Evolutionary conservation across 2,329 filamentous ascomycete genomes (phyloP), one percentile per base, ranked within the genome.

Genomic region (Magnaporthiopsis rhizophila): DNA sequence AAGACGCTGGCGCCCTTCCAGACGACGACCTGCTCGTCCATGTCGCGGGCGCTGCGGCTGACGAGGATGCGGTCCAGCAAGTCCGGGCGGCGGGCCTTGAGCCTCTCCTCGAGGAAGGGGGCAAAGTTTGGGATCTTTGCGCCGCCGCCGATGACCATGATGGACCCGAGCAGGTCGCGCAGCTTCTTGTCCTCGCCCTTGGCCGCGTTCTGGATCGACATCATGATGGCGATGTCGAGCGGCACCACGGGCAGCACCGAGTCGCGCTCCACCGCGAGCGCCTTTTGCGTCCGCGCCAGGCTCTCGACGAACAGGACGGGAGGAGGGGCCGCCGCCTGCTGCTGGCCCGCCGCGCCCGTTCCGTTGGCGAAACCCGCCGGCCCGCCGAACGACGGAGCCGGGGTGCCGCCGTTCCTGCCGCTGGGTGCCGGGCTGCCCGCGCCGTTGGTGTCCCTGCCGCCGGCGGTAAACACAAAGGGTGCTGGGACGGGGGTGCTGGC

Each of bases 1-100:
- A 97, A 99, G 21, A 99, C 93, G 73, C 92, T 97, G 0, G 91
- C 95, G 4, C 95, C 95, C 82, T 99, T 99, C 95, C 95, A 99
- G 11, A 89, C 88, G 63, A 98, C 90, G n/a, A 98, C 93, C 77
- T 97, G 92, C 66, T 95, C 92, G 76, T 99, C 95, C 79, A 99
- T 89, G 71, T 99, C 95, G 71, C 94, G 83, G 0, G 95, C 95
- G 82, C 82, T 95, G 66, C 83, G 80, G 66, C 85, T 86, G 63
- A 88, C 86, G 30, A 87, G 76, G 67, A 88, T 86, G 66, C 81
- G 80, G 38, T 88, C 86, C 26, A 76, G 76, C 59, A 89, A 75
- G 68, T 88, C 86, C 4, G 85, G 85, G 58, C 85, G 77, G 62
- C 88, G 81, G 67, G 83, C 82, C 71, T 91, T 88, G 62, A 98